Conservation (phyloP, 1,139 yeast species). For the Magnusiomyces suaveolens region DNA sequence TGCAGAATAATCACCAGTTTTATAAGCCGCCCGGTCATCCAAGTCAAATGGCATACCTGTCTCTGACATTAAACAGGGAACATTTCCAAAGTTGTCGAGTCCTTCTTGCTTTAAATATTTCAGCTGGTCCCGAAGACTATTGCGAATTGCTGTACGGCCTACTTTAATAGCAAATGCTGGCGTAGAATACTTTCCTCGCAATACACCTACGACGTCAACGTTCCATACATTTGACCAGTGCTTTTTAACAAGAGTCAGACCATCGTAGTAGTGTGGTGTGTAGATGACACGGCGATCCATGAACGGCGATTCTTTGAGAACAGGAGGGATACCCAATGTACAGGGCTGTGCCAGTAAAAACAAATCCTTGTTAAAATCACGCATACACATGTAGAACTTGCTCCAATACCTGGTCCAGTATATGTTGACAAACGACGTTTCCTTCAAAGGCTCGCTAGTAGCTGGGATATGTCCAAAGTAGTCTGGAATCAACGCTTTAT, state of each 20-base stretch:
- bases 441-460: conserved; percentile 38
- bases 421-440: conserved; percentile 51
- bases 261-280: conserved; percentile 84
- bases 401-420: conserved; percentile 53
- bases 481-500: conserved; percentile 35
- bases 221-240: conserved; percentile 54
- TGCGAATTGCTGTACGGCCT: conserved; percentile 68
- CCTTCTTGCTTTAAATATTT: conserved; percentile 56
- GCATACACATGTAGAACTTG: conserved; percentile 40
- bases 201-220: conserved; percentile 73
- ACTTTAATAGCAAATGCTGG: conserved; percentile 68
- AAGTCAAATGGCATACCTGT: conserved; percentile 92
- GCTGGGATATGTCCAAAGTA: conserved; percentile 40
- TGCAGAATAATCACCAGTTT: conserved; percentile 49
- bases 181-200: conserved; percentile 59
- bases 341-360: conserved; percentile 75
- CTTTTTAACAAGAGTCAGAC: conserved; percentile 78
- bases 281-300: conserved; percentile 58
- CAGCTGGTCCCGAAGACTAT: conserved; percentile 56
- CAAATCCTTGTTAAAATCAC: conserved; percentile 39
- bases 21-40: conserved; percentile 62
- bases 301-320: conserved; percentile 43
- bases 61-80: conserved; percentile 70
- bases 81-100: conserved; percentile 43
- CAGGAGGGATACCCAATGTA: conserved; percentile 71